A percentile compares a stretch with the other conserved stretches of the same genome.
Conservation (phyloP, 1,139 yeast species). For the Lizanozyma gosingica region DNA sequence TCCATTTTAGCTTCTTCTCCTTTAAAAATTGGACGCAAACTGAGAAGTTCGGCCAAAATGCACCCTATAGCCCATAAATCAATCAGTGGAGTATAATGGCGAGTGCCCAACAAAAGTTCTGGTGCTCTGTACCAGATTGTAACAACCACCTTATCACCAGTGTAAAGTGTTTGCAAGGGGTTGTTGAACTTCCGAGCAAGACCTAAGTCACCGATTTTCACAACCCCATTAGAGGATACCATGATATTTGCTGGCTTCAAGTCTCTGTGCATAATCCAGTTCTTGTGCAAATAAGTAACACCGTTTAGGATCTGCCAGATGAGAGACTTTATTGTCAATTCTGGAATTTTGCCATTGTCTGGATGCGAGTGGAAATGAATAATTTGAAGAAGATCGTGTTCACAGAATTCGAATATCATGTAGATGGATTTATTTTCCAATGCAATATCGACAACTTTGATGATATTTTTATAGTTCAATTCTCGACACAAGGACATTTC, state of each 20-base stretch:
- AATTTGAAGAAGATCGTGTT: conserved; percentile 86
- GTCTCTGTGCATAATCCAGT: conserved; percentile 94
- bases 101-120: conserved; percentile 78
- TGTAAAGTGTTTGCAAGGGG: conserved; percentile 79
- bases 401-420: conserved; percentile 94
- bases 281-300: conserved; percentile 82
- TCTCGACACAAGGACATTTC: conserved; percentile 96
- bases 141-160: conserved; percentile 96
- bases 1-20: conserved; percentile 98
- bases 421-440: conserved; percentile 85
- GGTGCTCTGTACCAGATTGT: conserved; percentile 99
- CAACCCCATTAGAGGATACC: conserved; percentile 84
- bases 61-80: conserved; percentile 98
- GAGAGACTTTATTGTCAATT: conserved; percentile 67
- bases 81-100: conserved; percentile 92
- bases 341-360: conserved; percentile 69
- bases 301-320: conserved; percentile 92
- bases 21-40: conserved; percentile 86
- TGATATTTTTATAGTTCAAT: conserved; percentile 68
- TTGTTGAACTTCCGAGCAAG: conserved; percentile 85
- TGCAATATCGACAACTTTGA: conserved; percentile 75
- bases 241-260: conserved; percentile 96
- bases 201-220: conserved; percentile 94
- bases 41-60: conserved; percentile 82
- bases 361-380: conserved; percentile 93